These are phyloP conservation scores for Ophidiomyces ophidiicola DNA, from an alignment of 2,329 filamentous ascomycete genomes.

Conservation along the genomic window DNA sequence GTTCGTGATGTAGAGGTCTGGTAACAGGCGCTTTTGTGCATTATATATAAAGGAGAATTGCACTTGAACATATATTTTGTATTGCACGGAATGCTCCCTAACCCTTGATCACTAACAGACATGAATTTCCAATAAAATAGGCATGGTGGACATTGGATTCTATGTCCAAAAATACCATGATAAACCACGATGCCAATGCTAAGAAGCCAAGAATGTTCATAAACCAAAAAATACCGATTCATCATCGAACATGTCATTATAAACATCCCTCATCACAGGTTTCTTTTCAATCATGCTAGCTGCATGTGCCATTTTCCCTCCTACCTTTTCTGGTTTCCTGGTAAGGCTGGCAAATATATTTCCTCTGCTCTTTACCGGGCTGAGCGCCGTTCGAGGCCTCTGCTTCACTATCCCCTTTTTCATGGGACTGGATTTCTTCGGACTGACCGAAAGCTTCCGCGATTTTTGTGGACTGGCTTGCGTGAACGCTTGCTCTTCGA, in stretches of 20 bases:
- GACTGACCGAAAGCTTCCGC: constrained; percentile 20
- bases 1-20: not conserved
- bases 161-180: constrained; percentile 6
- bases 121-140: too few species aligned
- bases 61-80: too few species aligned
- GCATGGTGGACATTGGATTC: too few species aligned
- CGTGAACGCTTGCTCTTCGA: constrained; percentile 37
- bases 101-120: not conserved
- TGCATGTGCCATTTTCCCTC: constrained; percentile 41
- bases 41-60: too few species aligned
- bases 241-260: constrained; percentile 51
- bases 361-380: constrained; percentile 19
- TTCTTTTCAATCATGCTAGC: constrained; percentile 50
- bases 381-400: not conserved
- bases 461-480: constrained; percentile 13
- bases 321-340: constrained; percentile 47
- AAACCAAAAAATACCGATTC: not conserved
- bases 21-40: too few species aligned
- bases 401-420: constrained; percentile 14
- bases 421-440: constrained; percentile 20
- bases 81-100: not conserved
- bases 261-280: constrained; percentile 60
- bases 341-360: constrained; percentile 23
- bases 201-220: not conserved
- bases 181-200: constrained; percentile 8